Percentiles rank a stretch among this genome's conserved stretches.
Conservation (phyloP, 305 asterid species). For the Rubia occidens region DNA sequence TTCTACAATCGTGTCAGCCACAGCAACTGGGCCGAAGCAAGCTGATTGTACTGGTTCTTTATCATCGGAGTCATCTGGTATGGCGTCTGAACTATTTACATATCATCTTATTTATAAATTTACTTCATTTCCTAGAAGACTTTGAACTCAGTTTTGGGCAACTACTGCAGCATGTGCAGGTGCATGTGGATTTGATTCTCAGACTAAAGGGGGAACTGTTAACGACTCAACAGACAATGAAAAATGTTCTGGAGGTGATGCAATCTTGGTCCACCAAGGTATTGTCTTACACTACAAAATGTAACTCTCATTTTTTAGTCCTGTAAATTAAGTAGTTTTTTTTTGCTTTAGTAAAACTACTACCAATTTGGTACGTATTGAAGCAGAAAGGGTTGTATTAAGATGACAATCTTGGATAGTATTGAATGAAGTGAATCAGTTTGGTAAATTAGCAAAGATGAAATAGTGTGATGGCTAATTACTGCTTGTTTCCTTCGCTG, state of each 20-base stretch:
- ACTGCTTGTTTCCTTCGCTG: not conserved
- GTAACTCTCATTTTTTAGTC: not conserved
- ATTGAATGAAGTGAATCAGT: not conserved
- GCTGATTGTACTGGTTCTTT: conserved; percentile 21
- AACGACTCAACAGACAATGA: not conserved
- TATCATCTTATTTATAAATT: not conserved
- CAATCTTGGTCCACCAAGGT: conserved; percentile 15
- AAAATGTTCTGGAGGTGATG: not conserved
- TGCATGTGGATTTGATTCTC: conserved; percentile 6
- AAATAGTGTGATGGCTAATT: not conserved
- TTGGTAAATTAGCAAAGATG: not conserved
- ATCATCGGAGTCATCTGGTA: conserved; percentile 30
- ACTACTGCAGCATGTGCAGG: conserved; percentile 3
- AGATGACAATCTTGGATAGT: not conserved
- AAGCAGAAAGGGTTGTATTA: not conserved
- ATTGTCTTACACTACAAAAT: not conserved
- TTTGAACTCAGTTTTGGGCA: conserved; percentile 8
- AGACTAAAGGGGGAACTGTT: not conserved
- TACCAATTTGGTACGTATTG: not conserved
- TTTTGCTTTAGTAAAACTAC: not conserved
- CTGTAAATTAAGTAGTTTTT: not conserved
- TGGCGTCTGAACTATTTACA: not conserved
- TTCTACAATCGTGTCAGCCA: conserved; percentile 20
- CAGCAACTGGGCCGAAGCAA: conserved; percentile 26
- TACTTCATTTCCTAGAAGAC: not conserved